Evolutionary conservation across 139 green algal species (phyloP).

Genomic region (Desmodesmus armatus): DNA sequence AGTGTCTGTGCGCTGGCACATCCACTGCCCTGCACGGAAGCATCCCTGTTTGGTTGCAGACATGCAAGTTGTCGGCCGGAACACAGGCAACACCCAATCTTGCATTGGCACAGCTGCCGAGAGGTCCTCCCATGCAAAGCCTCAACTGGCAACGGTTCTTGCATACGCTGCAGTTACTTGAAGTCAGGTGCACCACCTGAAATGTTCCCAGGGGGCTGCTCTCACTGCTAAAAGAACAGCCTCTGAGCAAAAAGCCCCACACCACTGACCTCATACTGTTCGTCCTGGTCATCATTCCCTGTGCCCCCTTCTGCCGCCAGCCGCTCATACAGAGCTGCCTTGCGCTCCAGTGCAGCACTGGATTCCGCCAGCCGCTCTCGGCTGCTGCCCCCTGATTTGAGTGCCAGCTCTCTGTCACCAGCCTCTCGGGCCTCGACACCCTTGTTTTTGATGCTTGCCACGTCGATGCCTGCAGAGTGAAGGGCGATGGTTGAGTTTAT

Average conservation of each 20-base stretch:
- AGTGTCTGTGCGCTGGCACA: too few relatives aligned
- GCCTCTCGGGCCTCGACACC: conserved; percentile 76
- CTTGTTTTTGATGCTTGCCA: conserved; percentile 65
- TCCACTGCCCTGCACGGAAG: too few relatives aligned
- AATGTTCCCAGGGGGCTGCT: too few relatives aligned
- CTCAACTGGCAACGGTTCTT: too few relatives aligned
- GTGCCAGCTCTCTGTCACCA: conserved; percentile 63
- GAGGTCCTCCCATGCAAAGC: too few relatives aligned
- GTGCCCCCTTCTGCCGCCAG: conserved; percentile 64
- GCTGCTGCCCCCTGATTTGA: conserved; percentile 59
- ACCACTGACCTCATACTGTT: conserved; percentile 77
- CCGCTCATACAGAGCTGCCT: conserved; percentile 85
- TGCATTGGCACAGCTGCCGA: too few relatives aligned
- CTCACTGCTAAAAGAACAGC: not conserved
- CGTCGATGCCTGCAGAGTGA: conserved; percentile 59
- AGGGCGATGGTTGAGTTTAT: too few relatives aligned
- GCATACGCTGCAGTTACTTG: not conserved
- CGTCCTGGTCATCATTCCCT: conserved; percentile 66
- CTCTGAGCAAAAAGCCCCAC: not conserved
- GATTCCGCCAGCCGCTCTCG: conserved; percentile 53
- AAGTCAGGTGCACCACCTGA: not conserved
- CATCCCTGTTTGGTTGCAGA: too few relatives aligned
- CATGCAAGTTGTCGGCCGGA: too few relatives aligned
- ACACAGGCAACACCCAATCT: too few relatives aligned
- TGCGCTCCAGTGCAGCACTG: conserved; percentile 80